Evolutionary conservation across 176 grass and related monocot genomes (phyloP).

Genomic region (Guadua angustifolia): DNA sequence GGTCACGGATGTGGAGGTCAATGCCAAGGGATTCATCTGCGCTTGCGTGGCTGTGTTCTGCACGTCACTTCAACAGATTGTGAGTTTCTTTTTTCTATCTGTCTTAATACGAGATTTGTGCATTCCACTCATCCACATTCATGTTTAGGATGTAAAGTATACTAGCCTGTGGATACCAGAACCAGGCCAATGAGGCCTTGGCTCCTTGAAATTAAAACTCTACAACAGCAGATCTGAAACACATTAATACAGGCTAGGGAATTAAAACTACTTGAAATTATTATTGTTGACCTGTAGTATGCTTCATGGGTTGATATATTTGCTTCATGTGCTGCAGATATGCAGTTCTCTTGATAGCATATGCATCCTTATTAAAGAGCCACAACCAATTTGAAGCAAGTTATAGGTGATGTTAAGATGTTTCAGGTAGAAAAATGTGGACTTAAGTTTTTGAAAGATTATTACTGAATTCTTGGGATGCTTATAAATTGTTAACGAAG

Average conservation of each 20-base stretch:
- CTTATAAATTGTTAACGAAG: no score
- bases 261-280: not conserved
- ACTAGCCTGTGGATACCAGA: not conserved
- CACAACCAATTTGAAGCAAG: no score
- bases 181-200: not conserved
- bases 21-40: conserved; percentile 80
- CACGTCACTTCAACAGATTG: conserved; percentile 94
- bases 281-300: not conserved
- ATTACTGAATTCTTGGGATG: no score
- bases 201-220: conserved; percentile 23
- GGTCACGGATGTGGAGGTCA: conserved; percentile 84
- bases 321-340: not conserved
- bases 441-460: no score
- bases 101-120: not conserved
- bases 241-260: not conserved
- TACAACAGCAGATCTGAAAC: conserved; percentile 25
- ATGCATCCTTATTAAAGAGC: no score
- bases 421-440: no score
- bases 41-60: conserved; percentile 89
- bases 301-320: not conserved
- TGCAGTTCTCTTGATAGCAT: not conserved
- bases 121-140: not conserved
- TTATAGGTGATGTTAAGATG: no score
- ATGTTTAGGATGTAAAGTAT: not conserved
- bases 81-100: conserved; percentile 38